Evolutionary conservation across 768 basidiomycete genomes (phyloP).

Genomic region (Suillus luteus): DNA sequence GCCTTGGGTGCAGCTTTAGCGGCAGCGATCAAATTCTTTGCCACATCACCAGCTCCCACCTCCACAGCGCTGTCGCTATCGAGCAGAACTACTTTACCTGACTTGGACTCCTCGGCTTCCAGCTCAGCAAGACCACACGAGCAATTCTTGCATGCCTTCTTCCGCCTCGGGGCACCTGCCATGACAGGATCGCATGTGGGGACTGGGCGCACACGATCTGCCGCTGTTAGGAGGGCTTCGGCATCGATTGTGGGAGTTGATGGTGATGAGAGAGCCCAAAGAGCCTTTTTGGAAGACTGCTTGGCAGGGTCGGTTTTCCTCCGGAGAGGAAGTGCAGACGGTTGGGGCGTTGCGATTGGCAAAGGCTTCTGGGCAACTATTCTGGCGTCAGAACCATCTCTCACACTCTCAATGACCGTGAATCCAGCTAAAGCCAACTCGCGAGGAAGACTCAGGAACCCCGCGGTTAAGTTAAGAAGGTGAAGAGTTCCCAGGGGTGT

Average conservation of each 20-base stretch:
- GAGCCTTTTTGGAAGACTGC: constrained; percentile 79
- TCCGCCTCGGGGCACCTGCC: constrained; percentile 58
- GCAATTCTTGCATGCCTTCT: constrained; percentile 95
- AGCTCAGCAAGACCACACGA: constrained; percentile 95
- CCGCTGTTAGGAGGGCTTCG: constrained; percentile 79
- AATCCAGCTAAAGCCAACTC: constrained; percentile 72
- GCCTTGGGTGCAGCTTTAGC: constrained; percentile 79
- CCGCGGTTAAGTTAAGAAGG: constrained; percentile 53
- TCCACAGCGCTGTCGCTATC: constrained; percentile 61
- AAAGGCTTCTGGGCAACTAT: constrained; percentile 75
- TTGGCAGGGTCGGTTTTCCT: constrained; percentile 55
- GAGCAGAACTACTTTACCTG: constrained; percentile 65
- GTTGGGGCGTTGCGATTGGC: constrained; percentile 31
- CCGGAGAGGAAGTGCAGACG: constrained; percentile 47
- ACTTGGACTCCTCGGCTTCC: constrained; percentile 76
- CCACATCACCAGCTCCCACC: constrained; percentile 55
- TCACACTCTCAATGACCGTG: constrained; percentile 47
- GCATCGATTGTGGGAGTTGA: constrained; percentile 78
- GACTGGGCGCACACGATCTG: constrained; percentile 77
- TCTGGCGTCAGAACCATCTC: constrained; percentile 38
- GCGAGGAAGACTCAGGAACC: constrained; percentile 48
- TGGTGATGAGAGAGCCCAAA: constrained; percentile 81
- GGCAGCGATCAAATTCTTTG: constrained; percentile 64
- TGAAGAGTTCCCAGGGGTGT: constrained; percentile 70
- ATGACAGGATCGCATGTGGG: constrained; percentile 72